Evolutionary conservation across 2,329 filamentous ascomycete species (phyloP).

Genomic region (Aureobasidium sp.): DNA sequence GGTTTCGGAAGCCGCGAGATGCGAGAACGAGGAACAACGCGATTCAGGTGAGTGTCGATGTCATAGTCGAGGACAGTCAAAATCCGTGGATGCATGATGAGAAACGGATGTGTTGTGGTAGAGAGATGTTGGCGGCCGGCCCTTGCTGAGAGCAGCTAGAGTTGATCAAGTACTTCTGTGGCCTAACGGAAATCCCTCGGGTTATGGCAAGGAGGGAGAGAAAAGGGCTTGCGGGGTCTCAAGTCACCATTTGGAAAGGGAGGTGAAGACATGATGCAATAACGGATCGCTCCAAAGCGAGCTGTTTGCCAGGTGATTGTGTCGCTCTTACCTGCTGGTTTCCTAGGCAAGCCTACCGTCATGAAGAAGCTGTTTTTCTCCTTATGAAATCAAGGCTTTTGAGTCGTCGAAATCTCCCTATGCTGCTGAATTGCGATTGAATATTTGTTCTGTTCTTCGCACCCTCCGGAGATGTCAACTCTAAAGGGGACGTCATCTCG

Average conservation of each 20-base stretch:
- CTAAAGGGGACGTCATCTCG: neutral
- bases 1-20: constrained; percentile 55
- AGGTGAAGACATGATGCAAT: constrained; percentile 6
- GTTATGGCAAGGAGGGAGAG: neutral
- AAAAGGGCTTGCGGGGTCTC: constrained; percentile 2
- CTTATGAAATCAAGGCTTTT: neutral
- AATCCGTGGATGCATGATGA: constrained; percentile 8
- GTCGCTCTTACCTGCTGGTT: neutral
- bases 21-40: constrained; percentile 55
- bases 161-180: constrained; percentile 1
- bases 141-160: neutral
- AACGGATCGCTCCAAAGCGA: neutral
- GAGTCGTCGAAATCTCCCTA: too few species aligned
- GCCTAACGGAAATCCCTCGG: neutral
- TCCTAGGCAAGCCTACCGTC: neutral
- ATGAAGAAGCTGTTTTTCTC: neutral
- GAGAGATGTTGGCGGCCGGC: neutral
- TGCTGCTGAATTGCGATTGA: neutral
- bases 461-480: neutral
- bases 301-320: neutral
- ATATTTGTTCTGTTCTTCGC: neutral
- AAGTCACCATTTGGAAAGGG: neutral
- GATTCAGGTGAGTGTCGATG: constrained; percentile 69
- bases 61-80: constrained; percentile 48
- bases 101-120: neutral